Conservation (phyloP, 2,329 filamentous ascomycete genomes). For the Penicillium rolfsii region DNA sequence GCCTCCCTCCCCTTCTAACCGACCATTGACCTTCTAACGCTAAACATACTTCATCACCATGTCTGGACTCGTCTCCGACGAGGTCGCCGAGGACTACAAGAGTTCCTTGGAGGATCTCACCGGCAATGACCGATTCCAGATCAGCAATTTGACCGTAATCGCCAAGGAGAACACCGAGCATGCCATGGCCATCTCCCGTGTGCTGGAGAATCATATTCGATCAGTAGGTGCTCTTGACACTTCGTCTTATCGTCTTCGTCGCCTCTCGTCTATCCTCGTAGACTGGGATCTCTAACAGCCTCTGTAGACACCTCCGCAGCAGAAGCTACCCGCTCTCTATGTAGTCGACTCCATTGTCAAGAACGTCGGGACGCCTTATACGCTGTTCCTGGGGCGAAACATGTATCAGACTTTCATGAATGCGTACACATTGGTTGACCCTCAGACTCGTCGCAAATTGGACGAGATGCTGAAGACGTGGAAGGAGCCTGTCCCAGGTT, state of each 20-base stretch:
- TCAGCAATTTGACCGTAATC: conserved; percentile 95
- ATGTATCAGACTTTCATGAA: conserved; percentile 97
- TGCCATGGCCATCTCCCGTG: conserved; percentile 87
- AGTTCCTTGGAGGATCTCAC: conserved; percentile 90
- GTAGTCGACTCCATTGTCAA: conserved; percentile 98
- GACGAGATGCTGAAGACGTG: conserved; percentile 97
- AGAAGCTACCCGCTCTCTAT: conserved; percentile 94
- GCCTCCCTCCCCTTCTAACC: conserved; percentile 16
- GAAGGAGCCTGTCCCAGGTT: conserved; percentile 95
- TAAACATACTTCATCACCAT: conserved; percentile 54
- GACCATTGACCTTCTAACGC: background rate
- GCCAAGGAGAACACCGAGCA: conserved; percentile 97
- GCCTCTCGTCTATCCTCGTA: conserved; percentile 5
- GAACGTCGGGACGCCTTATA: conserved; percentile 97
- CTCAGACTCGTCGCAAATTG: conserved; percentile 81
- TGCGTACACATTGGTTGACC: conserved; percentile 87
- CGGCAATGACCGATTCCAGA: conserved; percentile 89
- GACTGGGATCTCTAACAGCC: conserved; percentile 20
- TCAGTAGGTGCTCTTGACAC: conserved; percentile 67
- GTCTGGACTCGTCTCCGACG: conserved; percentile 67
- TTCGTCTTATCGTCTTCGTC: conserved; percentile 8
- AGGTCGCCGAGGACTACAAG: conserved; percentile 93
- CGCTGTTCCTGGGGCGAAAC: conserved; percentile 87
- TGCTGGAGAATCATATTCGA: conserved; percentile 89
- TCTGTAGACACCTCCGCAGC: conserved; percentile 76